Percentiles rank a stretch among this genome's conserved stretches.
Evolutionary conservation across 2,329 filamentous ascomycete genomes (phyloP).

Genomic region (Tolypocladium sp.): DNA sequence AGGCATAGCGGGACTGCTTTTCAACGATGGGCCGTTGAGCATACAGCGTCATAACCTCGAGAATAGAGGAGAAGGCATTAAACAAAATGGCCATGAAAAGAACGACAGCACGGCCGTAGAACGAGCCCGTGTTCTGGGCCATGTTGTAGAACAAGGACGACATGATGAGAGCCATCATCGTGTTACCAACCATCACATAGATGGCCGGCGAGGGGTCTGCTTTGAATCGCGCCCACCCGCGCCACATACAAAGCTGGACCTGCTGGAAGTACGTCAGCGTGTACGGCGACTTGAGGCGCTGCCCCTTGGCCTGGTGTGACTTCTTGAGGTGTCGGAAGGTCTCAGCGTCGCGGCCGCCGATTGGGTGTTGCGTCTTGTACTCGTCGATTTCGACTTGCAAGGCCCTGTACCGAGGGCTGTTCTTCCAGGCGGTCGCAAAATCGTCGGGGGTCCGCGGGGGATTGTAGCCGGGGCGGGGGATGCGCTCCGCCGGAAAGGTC

Average conservation of each 20-base stretch:
- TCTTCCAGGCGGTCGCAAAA: conserved; percentile 26
- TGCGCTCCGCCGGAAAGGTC: conserved; percentile 24
- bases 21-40: conserved; percentile 27
- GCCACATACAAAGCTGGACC: neutral
- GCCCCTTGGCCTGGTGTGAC: neutral
- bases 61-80: conserved; percentile 34
- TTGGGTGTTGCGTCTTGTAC: conserved; percentile 9
- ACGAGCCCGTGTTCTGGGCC: conserved; percentile 28
- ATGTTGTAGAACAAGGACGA: conserved; percentile 42
- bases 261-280: neutral
- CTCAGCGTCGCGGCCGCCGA: neutral
- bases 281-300: neutral
- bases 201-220: conserved; percentile 7
- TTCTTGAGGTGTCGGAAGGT: neutral
- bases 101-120: conserved; percentile 34
- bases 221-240: neutral
- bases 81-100: conserved; percentile 46
- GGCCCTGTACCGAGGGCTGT: conserved; percentile 11
- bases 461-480: conserved; percentile 23
- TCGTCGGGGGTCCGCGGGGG: conserved; percentile 25
- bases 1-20: conserved; percentile 29
- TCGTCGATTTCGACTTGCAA: conserved; percentile 17
- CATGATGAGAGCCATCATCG: conserved; percentile 39
- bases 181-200: conserved; percentile 20
- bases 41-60: conserved; percentile 29